phyloP scores from a whole-genome alignment of 331 rosid species.

The Rhamnella rubrinervis region DNA sequence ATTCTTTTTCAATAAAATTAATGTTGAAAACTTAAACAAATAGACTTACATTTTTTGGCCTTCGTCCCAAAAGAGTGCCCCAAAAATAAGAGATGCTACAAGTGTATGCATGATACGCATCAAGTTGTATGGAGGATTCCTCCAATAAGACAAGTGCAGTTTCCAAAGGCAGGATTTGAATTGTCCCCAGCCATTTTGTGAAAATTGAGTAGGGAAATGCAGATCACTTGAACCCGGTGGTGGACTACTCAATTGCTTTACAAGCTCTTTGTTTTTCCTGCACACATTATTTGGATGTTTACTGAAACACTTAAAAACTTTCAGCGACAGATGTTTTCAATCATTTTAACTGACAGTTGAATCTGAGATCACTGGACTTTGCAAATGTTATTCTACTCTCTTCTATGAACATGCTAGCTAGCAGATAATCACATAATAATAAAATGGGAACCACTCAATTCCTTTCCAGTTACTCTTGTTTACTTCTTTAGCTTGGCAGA shows the following conservation, averaged over 20 bases:
- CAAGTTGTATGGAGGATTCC: conserved; percentile 64
- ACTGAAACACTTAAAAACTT: neutral
- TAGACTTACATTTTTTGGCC: conserved; percentile 20
- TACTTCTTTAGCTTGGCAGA: too few relatives aligned
- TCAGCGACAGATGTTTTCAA: neutral
- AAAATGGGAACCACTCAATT: too few relatives aligned
- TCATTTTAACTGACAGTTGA: too few relatives aligned
- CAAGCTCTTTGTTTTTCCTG: conserved; percentile 46
- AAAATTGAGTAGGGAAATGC: conserved; percentile 44
- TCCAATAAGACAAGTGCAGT: conserved; percentile 60
- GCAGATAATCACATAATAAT: too few relatives aligned
- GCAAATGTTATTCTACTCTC: too few relatives aligned
- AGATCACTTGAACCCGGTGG: conserved; percentile 46
- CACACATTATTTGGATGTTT: neutral
- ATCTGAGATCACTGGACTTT: too few relatives aligned
- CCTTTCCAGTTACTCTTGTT: too few relatives aligned
- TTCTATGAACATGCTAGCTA: too few relatives aligned
- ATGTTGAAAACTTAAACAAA: neutral
- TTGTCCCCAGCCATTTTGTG: conserved; percentile 54
- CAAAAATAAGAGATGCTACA: conserved; percentile 41
- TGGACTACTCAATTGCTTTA: conserved; percentile 46
- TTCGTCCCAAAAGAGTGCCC: conserved; percentile 52
- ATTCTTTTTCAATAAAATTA: too few relatives aligned
- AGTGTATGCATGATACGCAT: conserved; percentile 37
- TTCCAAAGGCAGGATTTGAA: conserved; percentile 58